Conservation (phyloP, 331 rosid genomes). For the Saraca asoca region DNA sequence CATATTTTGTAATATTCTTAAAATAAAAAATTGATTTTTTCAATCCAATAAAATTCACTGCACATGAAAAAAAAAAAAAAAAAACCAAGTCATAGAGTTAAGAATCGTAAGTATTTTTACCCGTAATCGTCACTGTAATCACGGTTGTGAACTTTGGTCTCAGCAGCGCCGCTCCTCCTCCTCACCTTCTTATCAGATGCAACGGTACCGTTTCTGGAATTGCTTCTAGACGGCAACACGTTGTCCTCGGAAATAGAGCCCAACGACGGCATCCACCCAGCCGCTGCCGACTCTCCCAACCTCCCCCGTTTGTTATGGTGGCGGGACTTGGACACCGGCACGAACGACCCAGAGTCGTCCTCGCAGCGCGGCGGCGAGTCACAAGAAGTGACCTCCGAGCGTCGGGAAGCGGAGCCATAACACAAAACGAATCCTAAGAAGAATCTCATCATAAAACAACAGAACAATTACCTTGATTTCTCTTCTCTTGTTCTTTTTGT, state of each 20-base stretch:
- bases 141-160: constrained; percentile 35
- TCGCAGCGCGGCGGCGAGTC: too few relatives aligned
- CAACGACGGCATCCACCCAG: constrained; percentile 76
- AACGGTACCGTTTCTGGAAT: constrained; percentile 5
- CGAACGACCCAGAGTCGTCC: constrained; percentile 25
- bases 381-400: neutral
- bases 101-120: constrained; percentile 25
- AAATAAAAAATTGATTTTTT: too few relatives aligned
- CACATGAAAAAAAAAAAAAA: too few relatives aligned
- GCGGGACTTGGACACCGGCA: neutral
- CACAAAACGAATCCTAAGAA: constrained; percentile 57
- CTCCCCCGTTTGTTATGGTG: neutral
- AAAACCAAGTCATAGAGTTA: too few relatives aligned
- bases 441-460: constrained; percentile 49
- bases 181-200: constrained; percentile 30
- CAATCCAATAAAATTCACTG: too few relatives aligned
- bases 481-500: too few relatives aligned
- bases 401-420: constrained; percentile 39
- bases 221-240: neutral
- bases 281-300: neutral
- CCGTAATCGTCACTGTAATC: constrained; percentile 42
- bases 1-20: too few relatives aligned
- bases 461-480: too few relatives aligned
- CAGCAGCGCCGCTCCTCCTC: constrained; percentile 37
- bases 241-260: constrained; percentile 64